Percentiles rank a stretch among this genome's conserved stretches.
These are phyloP conservation scores for Sindora glabra DNA, from an alignment of 306 rosid genomes.

Conservation along the genomic window DNA sequence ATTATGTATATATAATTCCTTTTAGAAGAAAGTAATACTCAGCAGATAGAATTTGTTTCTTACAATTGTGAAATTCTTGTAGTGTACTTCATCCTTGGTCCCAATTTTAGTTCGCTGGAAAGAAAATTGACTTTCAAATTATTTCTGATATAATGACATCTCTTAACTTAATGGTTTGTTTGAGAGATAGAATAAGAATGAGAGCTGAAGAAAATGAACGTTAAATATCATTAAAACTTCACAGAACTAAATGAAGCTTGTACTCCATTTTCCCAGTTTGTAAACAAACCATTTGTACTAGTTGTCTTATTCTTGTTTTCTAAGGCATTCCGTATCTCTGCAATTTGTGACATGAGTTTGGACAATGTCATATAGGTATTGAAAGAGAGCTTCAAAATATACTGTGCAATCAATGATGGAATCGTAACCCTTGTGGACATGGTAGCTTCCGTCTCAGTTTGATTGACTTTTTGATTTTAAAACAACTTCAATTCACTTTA, in stretches of 20 bases:
- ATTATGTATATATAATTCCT: background rate
- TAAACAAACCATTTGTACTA: no score
- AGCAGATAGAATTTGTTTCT: background rate
- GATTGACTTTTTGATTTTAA: background rate
- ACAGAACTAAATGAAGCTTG: no score
- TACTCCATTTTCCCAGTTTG: background rate
- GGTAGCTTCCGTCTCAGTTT: constrained; percentile 46
- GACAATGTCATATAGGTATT: constrained; percentile 46
- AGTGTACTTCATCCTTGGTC: background rate
- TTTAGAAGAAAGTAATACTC: background rate
- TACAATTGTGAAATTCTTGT: background rate
- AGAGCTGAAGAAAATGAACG: no score
- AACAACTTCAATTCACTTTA: background rate
- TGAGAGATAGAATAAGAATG: no score
- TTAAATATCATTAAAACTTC: no score
- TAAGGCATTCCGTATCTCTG: background rate
- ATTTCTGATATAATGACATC: background rate
- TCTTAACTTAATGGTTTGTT: no score
- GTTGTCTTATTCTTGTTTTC: background rate
- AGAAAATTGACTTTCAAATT: background rate
- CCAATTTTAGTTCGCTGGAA: background rate
- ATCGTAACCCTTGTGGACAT: constrained; percentile 89
- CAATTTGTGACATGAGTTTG: background rate
- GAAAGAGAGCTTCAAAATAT: constrained; percentile 96
- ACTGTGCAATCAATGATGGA: constrained; percentile 89